These are phyloP conservation scores for Neolentinus lepideus DNA, from an alignment of 1,284 basidiomycete species.

Conservation along the genomic window DNA sequence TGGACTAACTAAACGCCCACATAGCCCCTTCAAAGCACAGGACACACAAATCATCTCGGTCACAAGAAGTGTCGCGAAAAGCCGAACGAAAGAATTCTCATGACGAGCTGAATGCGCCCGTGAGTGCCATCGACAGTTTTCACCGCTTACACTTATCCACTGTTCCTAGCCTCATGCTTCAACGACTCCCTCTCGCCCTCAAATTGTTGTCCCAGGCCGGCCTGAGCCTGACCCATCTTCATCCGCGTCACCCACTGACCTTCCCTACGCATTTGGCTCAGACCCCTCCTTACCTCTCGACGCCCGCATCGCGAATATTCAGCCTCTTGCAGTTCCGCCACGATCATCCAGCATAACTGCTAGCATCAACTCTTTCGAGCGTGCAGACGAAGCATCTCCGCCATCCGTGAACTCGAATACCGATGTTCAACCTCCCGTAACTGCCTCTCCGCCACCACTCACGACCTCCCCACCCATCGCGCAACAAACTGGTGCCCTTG, in stretches of 20 bases:
- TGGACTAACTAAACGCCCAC: not conserved
- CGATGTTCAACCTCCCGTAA: not conserved
- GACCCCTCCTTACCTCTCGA: constrained; percentile 9
- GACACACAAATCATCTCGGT: not conserved
- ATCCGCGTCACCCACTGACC: not conserved
- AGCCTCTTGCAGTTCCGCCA: constrained; percentile 2
- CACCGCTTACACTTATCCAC: not conserved
- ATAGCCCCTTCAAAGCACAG: not conserved
- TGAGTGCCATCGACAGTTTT: too few relatives aligned
- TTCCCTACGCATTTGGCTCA: constrained; percentile 19
- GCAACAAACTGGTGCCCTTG: not conserved
- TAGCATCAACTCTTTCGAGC: not conserved
- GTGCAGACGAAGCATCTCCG: not conserved
- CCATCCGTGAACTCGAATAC: not conserved
- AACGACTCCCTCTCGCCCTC: not conserved
- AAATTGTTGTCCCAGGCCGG: not conserved
- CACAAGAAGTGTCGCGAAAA: not conserved
- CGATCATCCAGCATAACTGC: not conserved
- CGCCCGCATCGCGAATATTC: not conserved
- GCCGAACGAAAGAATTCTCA: not conserved
- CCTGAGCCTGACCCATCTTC: not conserved
- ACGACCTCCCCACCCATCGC: not conserved
- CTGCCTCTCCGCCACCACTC: not conserved
- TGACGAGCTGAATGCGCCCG: not conserved
- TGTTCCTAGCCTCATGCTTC: not conserved